Conservation (phyloP, 441 rosid species). For the Dalechampia spathulata region DNA sequence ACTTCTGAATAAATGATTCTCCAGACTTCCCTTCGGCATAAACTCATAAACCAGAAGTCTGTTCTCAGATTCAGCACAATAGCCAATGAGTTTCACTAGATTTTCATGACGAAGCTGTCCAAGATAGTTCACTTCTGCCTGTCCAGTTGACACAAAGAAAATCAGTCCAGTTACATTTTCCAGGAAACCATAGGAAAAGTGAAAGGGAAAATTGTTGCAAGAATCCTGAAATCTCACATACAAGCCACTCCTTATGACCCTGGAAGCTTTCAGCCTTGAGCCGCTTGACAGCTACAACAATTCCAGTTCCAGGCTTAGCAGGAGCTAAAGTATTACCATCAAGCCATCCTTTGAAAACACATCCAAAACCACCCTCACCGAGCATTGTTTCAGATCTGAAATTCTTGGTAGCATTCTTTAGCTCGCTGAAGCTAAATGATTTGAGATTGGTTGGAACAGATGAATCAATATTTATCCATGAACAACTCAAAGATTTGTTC, state of each 20-base stretch:
- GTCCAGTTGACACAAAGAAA: slow-evolving; percentile 16
- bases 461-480: slow-evolving; percentile 23
- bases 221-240: too few relatives aligned
- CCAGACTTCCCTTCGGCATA: slow-evolving; percentile 86
- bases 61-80: slow-evolving; percentile 69
- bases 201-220: too few relatives aligned
- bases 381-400: slow-evolving; percentile 77
- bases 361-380: slow-evolving; percentile 95
- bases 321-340: slow-evolving; percentile 60
- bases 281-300: slow-evolving; percentile 70
- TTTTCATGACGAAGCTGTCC: slow-evolving; percentile 73
- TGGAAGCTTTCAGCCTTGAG: slow-evolving; percentile 76
- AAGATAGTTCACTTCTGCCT: slow-evolving; percentile 80
- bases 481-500: slow-evolving; percentile 14
- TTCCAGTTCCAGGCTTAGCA: slow-evolving; percentile 74
- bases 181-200: slow-evolving; percentile 1
- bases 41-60: slow-evolving; percentile 78
- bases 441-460: slow-evolving; percentile 40
- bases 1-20: slow-evolving; percentile 75
- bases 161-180: background rate
- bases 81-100: slow-evolving; percentile 68
- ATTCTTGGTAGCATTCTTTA: slow-evolving; percentile 65
- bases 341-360: slow-evolving; percentile 89
- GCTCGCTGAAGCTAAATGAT: slow-evolving; percentile 48
- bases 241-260: slow-evolving; percentile 94